Base-by-base conservation (phyloP, 306 rosid genomes). In the Acmispon strigosus region DNA sequence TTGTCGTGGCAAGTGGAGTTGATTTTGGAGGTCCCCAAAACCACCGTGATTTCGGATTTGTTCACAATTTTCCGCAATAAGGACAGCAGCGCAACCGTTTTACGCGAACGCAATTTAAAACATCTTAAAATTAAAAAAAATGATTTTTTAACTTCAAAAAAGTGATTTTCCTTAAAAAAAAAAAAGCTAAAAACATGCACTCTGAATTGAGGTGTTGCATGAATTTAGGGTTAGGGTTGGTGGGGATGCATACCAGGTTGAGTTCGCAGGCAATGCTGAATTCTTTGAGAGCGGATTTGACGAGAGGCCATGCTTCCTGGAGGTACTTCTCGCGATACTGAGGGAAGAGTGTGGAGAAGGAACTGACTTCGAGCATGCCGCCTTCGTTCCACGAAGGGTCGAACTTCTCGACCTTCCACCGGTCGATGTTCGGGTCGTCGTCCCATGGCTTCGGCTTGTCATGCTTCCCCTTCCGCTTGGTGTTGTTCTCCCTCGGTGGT, bases 371-470 rank as follows among this genome's bases (percentile, higher is more conserved):
- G 8, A 93, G 87, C 96, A 93, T 80, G 72, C 98, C 97, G 0
- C 83, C 76, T 52, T 87, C 90, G 74, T 94, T 94, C 98, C 98
- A 94, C 1, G 97, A 84, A 29, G 97, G 88, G 20, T 90, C 92
- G 45, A 93, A 93, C 65, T 86, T 86, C 7, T 90, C 97, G 5
- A 93, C 16, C 64, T 75, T 88, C 97, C 97, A 93, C 4, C 17
- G 94, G 66, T 93, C 94, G 6, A 90, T 90, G 76, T 90, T 87
- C 0, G 98, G 98, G 66, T 93, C 97, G 0, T 93, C 98, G 27
- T 93, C 98, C 98, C 97, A 93, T 3, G 98, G 98, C 79, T 93
- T 93, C 1, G 97, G 98, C 80, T 88, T 93, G 66, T 90, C 96
- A 54, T 90, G 97, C 81, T 93, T 93, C 20, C 96, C 97, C 77